Percentiles rank a stretch among this genome's conserved stretches.
Evolutionary conservation across 208 protist species (phyloP).

Genomic region (Naegleria lovaniensis): DNA sequence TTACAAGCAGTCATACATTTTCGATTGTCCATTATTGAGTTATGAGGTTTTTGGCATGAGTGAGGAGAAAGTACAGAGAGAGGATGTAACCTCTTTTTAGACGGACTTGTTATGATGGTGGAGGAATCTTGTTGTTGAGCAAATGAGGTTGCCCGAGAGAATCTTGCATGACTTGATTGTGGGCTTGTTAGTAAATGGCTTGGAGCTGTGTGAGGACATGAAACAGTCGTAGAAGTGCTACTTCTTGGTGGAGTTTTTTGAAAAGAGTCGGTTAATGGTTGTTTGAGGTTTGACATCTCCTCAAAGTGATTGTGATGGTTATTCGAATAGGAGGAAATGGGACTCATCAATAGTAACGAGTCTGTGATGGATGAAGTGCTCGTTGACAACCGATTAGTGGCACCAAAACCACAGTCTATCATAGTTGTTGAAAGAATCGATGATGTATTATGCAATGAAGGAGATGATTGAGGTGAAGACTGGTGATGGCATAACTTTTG

Average conservation of each 20-base stretch:
- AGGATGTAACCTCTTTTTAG: not conserved
- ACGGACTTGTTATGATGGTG: not conserved
- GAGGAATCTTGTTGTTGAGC: not conserved
- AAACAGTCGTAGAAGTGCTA: not conserved
- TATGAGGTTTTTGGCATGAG: not conserved
- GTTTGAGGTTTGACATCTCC: not conserved
- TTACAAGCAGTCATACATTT: not conserved
- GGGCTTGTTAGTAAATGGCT: not conserved
- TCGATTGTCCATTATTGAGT: not conserved
- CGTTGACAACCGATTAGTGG: no score
- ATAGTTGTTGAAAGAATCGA: no score
- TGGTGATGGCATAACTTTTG: no score
- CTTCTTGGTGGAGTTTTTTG: not conserved
- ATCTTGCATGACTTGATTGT: not conserved
- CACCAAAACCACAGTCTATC: no score
- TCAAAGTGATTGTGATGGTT: not conserved
- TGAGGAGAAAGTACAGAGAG: not conserved
- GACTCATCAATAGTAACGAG: not conserved
- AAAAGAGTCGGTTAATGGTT: not conserved
- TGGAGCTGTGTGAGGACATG: not conserved
- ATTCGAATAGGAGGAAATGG: not conserved
- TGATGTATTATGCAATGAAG: no score
- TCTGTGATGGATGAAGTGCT: no score
- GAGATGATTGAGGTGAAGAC: no score
- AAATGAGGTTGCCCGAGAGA: not conserved